These are phyloP conservation scores for Thalassiosira mediterranea DNA, from an alignment of 352 stramenopile species.

Conservation along the genomic window DNA sequence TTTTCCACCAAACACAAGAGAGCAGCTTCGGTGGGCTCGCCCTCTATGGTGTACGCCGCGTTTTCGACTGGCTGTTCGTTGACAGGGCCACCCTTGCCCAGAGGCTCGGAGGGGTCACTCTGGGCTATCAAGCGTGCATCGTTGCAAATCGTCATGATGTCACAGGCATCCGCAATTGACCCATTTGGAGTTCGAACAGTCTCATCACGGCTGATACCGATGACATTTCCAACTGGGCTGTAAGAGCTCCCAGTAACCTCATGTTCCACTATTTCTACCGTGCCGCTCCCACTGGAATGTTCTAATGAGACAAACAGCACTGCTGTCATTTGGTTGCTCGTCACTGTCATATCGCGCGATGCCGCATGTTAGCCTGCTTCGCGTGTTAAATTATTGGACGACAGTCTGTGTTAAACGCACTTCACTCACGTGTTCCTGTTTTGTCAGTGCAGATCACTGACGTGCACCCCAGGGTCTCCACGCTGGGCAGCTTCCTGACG, in stretches of 20 bases:
- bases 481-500: slow-evolving; percentile 51
- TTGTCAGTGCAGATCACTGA: slow-evolving; percentile 91
- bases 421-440: slow-evolving; percentile 82
- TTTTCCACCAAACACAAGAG: slow-evolving; percentile 94
- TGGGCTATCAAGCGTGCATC: slow-evolving; percentile 63
- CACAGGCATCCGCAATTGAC: slow-evolving; percentile 80
- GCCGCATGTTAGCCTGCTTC: too few species aligned
- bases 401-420: too few species aligned
- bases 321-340: slow-evolving; percentile 92
- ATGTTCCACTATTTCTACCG: slow-evolving; percentile 27
- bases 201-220: slow-evolving; percentile 27
- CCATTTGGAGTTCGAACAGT: slow-evolving; percentile 9
- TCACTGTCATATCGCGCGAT: too few species aligned
- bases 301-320: slow-evolving; percentile 36
- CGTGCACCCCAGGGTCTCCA: slow-evolving; percentile 95
- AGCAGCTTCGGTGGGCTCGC: slow-evolving; percentile 93
- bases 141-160: slow-evolving; percentile 87
- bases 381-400: too few species aligned
- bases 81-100: too few species aligned
- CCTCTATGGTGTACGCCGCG: slow-evolving; percentile 75
- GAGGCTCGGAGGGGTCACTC: not conserved
- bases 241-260: slow-evolving; percentile 30
- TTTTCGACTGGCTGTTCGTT: slow-evolving; percentile 15
- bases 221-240: slow-evolving; percentile 22
- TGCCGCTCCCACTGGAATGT: slow-evolving; percentile 43